These are phyloP conservation scores for Cinchona pubescens DNA, from an alignment of 257 asterid genomes.

Conservation along the genomic window DNA sequence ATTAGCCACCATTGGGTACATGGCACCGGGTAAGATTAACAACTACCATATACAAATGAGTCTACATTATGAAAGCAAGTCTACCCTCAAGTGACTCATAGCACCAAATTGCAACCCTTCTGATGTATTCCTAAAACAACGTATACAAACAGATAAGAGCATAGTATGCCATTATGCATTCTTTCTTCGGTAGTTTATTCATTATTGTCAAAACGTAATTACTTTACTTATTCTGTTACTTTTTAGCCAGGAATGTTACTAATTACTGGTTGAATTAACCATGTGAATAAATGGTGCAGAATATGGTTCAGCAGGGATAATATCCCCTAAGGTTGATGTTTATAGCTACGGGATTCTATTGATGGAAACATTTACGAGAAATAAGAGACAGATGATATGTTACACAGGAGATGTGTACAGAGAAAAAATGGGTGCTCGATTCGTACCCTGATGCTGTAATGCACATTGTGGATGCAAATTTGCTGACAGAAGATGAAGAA, in stretches of 20 bases:
- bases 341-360: slow-evolving; percentile 22
- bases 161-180: too few relatives aligned
- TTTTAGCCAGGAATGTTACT: too few relatives aligned
- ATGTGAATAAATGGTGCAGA: neutral
- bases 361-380: slow-evolving; percentile 22
- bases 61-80: neutral
- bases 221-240: neutral
- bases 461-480: slow-evolving; percentile 12
- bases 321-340: slow-evolving; percentile 14
- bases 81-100: too few relatives aligned
- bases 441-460: slow-evolving; percentile 6
- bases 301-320: slow-evolving; percentile 14
- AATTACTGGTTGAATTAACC: too few relatives aligned
- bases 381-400: slow-evolving; percentile 6
- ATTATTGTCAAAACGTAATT: too few relatives aligned
- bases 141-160: too few relatives aligned
- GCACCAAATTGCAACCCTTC: too few relatives aligned
- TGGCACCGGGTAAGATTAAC: too few relatives aligned
- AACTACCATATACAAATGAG: too few relatives aligned
- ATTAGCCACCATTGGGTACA: too few relatives aligned
- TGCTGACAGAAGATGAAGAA: neutral
- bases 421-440: slow-evolving; percentile 10
- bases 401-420: slow-evolving; percentile 12
- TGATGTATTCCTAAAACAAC: too few relatives aligned
- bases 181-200: too few relatives aligned